Conservation (phyloP, 1,139 yeast genomes). For the Zygoascus meyerae region DNA sequence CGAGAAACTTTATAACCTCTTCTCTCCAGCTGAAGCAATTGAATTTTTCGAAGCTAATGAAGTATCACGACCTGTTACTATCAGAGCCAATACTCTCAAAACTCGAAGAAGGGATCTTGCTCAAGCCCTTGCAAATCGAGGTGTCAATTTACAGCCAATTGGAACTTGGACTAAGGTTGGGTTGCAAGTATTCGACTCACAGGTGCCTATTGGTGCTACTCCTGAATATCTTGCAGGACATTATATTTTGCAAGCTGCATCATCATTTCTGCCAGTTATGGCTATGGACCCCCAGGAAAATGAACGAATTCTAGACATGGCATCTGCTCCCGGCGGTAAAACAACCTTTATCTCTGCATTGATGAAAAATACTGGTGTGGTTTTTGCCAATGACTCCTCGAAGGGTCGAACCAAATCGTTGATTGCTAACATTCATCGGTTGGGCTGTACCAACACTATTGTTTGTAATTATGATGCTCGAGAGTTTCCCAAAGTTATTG, state of each 20-base stretch:
- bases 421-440: slow-evolving; percentile 94
- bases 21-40: slow-evolving; percentile 93
- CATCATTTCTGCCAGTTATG: slow-evolving; percentile 95
- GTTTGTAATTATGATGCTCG: slow-evolving; percentile 98
- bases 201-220: slow-evolving; percentile 98
- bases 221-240: slow-evolving; percentile 98
- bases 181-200: slow-evolving; percentile 92
- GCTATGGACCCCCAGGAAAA: slow-evolving; percentile 94
- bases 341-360: slow-evolving; percentile 93
- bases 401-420: slow-evolving; percentile 93
- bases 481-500: slow-evolving; percentile 96
- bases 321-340: slow-evolving; percentile 99
- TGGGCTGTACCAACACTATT: slow-evolving; percentile 94
- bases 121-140: slow-evolving; percentile 89
- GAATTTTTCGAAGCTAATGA: slow-evolving; percentile 99
- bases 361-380: slow-evolving; percentile 97
- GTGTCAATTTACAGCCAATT: slow-evolving; percentile 94
- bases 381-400: slow-evolving; percentile 95
- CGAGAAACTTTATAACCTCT: slow-evolving; percentile 82
- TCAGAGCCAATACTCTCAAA: slow-evolving; percentile 90
- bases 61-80: slow-evolving; percentile 91
- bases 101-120: slow-evolving; percentile 95
- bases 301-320: slow-evolving; percentile 96
- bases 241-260: slow-evolving; percentile 96
- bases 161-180: slow-evolving; percentile 99